A percentile compares a stretch with the other conserved stretches of the same genome.
Evolutionary conservation across 1,284 basidiomycete genomes (phyloP).

Genomic region (Agaricales sp.): DNA sequence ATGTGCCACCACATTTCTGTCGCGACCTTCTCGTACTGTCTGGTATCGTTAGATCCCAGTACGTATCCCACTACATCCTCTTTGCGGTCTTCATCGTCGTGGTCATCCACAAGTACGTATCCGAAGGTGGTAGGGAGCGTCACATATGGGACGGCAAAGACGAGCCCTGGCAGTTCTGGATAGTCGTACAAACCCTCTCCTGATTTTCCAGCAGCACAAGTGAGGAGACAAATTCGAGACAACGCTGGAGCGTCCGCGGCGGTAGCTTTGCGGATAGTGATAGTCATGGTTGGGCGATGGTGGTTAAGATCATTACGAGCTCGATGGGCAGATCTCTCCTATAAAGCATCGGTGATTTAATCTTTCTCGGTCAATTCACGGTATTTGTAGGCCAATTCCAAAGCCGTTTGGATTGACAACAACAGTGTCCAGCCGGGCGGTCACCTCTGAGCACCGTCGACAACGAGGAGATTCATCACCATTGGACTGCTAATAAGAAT

Average conservation of each 20-base stretch:
- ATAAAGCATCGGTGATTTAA: too few relatives aligned
- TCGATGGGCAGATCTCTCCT: too few relatives aligned
- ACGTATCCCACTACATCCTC: conserved; percentile 46
- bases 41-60: conserved; percentile 49
- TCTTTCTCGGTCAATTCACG: too few relatives aligned
- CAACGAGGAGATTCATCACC: too few relatives aligned
- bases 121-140: conserved; percentile 57
- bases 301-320: neutral
- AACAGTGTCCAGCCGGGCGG: too few relatives aligned
- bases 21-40: conserved; percentile 40
- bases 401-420: too few relatives aligned
- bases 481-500: too few relatives aligned
- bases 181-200: conserved; percentile 51
- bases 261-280: conserved; percentile 45
- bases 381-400: too few relatives aligned
- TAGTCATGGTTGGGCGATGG: conserved; percentile 17
- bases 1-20: conserved; percentile 48
- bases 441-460: too few relatives aligned
- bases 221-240: conserved; percentile 63
- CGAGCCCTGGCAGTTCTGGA: conserved; percentile 53
- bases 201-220: conserved; percentile 57
- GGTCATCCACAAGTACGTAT: conserved; percentile 57
- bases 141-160: conserved; percentile 66
- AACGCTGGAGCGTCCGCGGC: conserved; percentile 43
- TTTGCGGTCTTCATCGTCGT: conserved; percentile 18